Conservation (phyloP, 371 early-diverging fungal species). For the Zychaea mexicana region DNA sequence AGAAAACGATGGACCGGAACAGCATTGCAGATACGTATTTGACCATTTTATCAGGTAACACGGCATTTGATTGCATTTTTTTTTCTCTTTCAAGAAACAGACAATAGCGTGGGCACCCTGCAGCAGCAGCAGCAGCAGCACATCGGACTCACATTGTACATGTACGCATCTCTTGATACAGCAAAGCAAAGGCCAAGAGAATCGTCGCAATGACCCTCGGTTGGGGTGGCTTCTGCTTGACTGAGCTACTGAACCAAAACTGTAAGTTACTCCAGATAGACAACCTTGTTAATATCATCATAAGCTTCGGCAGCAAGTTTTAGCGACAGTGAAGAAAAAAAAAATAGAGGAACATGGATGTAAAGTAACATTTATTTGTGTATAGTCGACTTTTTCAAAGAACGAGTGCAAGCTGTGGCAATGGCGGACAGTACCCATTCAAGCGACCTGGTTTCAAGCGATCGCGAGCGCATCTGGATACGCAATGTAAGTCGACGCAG, state of each 20-base stretch:
- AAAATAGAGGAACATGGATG: no score
- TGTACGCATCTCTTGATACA: slow-evolving; percentile 3
- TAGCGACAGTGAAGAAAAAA: no score
- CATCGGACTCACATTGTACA: no score
- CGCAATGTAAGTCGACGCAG: slow-evolving; percentile 27
- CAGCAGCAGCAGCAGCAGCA: no score
- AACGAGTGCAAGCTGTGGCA: slow-evolving; percentile 30
- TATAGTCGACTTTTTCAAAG: slow-evolving; percentile 40
- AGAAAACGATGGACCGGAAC: slow-evolving; percentile 44
- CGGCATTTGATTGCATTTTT: background rate
- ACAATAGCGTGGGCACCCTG: no score
- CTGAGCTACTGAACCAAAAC: slow-evolving; percentile 33
- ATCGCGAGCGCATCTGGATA: slow-evolving; percentile 35
- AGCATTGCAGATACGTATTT: slow-evolving; percentile 43
- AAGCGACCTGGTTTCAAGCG: slow-evolving; percentile 25
- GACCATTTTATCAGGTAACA: slow-evolving; percentile 37
- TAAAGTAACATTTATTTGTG: no score
- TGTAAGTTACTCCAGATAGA: slow-evolving; percentile 19
- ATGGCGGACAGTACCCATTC: slow-evolving; percentile 39
- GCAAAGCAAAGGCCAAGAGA: slow-evolving; percentile 29
- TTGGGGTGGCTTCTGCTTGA: slow-evolving; percentile 44
- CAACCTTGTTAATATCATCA: background rate
- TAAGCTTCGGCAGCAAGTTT: no score
- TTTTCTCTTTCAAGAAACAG: no score
- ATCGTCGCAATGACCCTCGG: slow-evolving; percentile 35